These are phyloP conservation scores for Hypoxylon rubiginosum DNA, from an alignment of 2,329 filamentous ascomycete genomes.

Conservation along the genomic window DNA sequence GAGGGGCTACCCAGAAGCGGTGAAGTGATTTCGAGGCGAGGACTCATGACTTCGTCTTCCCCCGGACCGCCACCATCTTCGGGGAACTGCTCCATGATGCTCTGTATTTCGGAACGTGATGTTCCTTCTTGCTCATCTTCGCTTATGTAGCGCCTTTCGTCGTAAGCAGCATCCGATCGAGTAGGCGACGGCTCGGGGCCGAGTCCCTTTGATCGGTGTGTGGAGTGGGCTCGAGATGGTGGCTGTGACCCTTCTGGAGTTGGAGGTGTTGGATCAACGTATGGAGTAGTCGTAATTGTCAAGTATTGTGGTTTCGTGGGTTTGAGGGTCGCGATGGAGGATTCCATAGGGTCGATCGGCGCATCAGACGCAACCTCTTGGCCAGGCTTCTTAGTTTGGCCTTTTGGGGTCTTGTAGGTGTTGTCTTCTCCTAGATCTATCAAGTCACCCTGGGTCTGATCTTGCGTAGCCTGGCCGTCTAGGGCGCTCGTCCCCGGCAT, in stretches of 20 bases:
- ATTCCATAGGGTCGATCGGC: constrained; percentile 53
- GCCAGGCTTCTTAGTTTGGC: constrained; percentile 20
- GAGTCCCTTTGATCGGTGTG: constrained; percentile 63
- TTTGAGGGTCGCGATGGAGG: constrained; percentile 64
- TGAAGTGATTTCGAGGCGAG: constrained; percentile 83
- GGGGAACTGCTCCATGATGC: constrained; percentile 96
- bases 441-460: constrained; percentile 19
- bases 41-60: constrained; percentile 91
- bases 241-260: constrained; percentile 69
- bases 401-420: constrained; percentile 5
- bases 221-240: constrained; percentile 70
- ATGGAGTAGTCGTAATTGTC: constrained; percentile 61
- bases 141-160: constrained; percentile 69
- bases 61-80: constrained; percentile 78
- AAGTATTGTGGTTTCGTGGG: constrained; percentile 62
- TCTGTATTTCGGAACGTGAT: constrained; percentile 90
- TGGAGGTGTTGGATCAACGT: constrained; percentile 70
- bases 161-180: constrained; percentile 67
- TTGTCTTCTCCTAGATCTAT: constrained; percentile 28
- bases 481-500: constrained; percentile 9
- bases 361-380: constrained; percentile 14
- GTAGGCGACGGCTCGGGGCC: constrained; percentile 65
- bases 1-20: constrained; percentile 77
- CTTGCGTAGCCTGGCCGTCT: constrained; percentile 5
- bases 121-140: constrained; percentile 76